Percentiles rank a stretch among this genome's conserved stretches.
These are phyloP conservation scores for Uronychia setigera DNA, from an alignment of 73 alveolate genomes.

Conservation along the genomic window DNA sequence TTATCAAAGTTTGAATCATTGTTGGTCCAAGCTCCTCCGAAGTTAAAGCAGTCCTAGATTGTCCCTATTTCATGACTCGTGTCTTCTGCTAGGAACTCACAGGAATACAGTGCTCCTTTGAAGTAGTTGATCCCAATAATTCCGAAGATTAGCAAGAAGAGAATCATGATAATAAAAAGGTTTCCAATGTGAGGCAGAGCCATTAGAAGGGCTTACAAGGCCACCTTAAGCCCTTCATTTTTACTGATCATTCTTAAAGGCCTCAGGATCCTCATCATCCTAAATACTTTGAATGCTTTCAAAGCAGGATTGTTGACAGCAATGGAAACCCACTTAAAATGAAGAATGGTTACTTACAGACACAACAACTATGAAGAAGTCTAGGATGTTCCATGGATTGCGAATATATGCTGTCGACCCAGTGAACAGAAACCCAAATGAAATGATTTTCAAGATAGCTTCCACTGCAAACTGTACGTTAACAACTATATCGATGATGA, in stretches of 20 bases:
- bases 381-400: constrained; percentile 41
- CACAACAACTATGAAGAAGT: constrained; percentile 19
- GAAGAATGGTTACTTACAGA: not conserved
- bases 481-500: not conserved
- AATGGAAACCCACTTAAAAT: no score
- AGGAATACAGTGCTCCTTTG: constrained; percentile 31
- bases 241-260: no score
- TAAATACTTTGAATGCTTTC: no score
- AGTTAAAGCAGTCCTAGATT: constrained; percentile 60
- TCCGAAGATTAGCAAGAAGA: constrained; percentile 49
- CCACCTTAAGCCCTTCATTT: constrained; percentile 49
- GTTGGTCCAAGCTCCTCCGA: constrained; percentile 61
- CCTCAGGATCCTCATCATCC: no score
- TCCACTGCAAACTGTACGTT: constrained; percentile 7
- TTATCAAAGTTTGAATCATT: constrained; percentile 57
- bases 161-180: constrained; percentile 25
- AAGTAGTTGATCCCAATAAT: constrained; percentile 23
- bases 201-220: constrained; percentile 26
- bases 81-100: no score
- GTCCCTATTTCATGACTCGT: no score
- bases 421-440: constrained; percentile 19
- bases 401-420: constrained; percentile 33
- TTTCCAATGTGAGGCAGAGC: constrained; percentile 50
- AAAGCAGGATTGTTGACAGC: no score
- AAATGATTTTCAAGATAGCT: constrained; percentile 10